Evolutionary conservation across 148 eudicot species (phyloP).

Genomic region (Dianthus caryophyllus): DNA sequence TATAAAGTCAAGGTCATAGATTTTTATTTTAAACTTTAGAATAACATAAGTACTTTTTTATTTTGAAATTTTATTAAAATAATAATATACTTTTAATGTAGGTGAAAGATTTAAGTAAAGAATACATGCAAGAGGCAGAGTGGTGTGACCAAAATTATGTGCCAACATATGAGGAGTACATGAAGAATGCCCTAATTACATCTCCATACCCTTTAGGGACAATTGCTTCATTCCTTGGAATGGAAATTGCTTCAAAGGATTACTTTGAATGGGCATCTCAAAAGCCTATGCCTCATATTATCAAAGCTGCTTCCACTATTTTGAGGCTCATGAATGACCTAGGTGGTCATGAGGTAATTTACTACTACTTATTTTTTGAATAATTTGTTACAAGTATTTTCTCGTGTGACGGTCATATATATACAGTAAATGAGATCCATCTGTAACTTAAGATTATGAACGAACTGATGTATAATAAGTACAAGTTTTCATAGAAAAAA

Average conservation of each 20-base stretch:
- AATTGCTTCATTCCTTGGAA: slow-evolving; percentile 26
- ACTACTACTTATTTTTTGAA: background rate
- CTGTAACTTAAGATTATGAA: too few relatives aligned
- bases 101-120: slow-evolving; percentile 24
- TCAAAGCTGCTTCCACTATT: slow-evolving; percentile 23
- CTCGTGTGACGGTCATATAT: too few relatives aligned
- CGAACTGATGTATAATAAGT: too few relatives aligned
- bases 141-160: slow-evolving; percentile 33
- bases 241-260: slow-evolving; percentile 32
- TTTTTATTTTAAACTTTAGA: too few relatives aligned
- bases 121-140: slow-evolving; percentile 34
- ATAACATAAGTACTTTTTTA: too few relatives aligned
- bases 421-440: too few relatives aligned
- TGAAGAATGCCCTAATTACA: slow-evolving; percentile 23
- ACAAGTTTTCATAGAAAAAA: too few relatives aligned
- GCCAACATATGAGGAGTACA: slow-evolving; percentile 41
- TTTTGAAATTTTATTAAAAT: too few relatives aligned
- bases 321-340: slow-evolving; percentile 35
- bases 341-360: slow-evolving; percentile 34
- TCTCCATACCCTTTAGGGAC: slow-evolving; percentile 20
- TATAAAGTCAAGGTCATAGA: too few relatives aligned
- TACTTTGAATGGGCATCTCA: slow-evolving; percentile 35
- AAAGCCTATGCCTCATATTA: slow-evolving; percentile 27
- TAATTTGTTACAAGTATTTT: background rate
- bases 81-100: background rate